Evolutionary conservation across 2,329 filamentous ascomycete genomes (phyloP).

Genomic region (Monosporascus cannonballus): DNA sequence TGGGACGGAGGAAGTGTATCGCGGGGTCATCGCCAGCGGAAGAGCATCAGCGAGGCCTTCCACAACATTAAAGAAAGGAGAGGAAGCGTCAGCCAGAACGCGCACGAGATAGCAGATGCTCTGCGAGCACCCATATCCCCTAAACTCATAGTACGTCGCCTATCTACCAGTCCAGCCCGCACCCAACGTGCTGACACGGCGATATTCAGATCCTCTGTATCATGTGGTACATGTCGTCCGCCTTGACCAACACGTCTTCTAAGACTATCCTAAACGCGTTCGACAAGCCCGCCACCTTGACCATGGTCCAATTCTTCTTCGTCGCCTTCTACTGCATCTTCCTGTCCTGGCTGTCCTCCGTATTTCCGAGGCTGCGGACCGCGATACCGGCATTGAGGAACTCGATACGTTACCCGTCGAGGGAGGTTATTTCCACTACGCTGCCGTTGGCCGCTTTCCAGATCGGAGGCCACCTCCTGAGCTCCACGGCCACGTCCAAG

Average conservation of each 20-base stretch:
- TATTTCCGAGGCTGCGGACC: constrained; percentile 65
- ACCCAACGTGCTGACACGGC: constrained; percentile 19
- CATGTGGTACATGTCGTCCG: constrained; percentile 92
- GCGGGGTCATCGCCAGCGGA: constrained; percentile 49
- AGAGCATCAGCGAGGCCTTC: constrained; percentile 86
- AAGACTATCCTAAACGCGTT: constrained; percentile 94
- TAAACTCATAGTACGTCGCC: constrained; percentile 67
- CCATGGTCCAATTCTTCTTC: constrained; percentile 87
- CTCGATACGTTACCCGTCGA: constrained; percentile 73
- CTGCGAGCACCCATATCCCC: constrained; percentile 85
- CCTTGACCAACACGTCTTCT: constrained; percentile 93
- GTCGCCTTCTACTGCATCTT: constrained; percentile 83
- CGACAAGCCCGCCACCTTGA: constrained; percentile 84
- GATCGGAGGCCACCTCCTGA: constrained; percentile 87
- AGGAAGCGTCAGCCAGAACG: constrained; percentile 85
- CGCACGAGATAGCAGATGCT: constrained; percentile 86
- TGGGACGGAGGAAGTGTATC: constrained; percentile 24
- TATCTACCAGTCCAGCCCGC: constrained; percentile 11
- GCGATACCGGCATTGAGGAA: constrained; percentile 74
- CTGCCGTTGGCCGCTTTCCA: constrained; percentile 91
- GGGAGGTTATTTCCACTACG: constrained; percentile 78
- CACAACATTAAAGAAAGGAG: constrained; percentile 73
- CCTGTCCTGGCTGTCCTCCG: constrained; percentile 66
- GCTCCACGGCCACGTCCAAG: constrained; percentile 86
- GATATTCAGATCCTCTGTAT: constrained; percentile 67